Evolutionary conservation across 495 filamentous ascomycete species (phyloP).

Genomic region (Extremus antarcticus): DNA sequence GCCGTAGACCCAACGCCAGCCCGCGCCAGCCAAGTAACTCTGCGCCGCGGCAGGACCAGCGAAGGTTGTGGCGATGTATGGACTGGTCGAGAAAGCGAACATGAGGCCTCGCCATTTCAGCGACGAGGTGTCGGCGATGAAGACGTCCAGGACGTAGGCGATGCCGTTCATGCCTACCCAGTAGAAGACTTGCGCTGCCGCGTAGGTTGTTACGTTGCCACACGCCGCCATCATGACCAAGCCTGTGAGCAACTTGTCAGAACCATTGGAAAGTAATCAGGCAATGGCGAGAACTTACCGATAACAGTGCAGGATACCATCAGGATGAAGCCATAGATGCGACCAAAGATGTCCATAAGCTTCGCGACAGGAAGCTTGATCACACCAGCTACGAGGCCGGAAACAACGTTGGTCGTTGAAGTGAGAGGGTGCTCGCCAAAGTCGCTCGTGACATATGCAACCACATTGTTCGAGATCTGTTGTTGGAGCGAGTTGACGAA

Average conservation of each 20-base stretch:
- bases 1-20: conserved; percentile 49
- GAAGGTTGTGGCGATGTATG: conserved; percentile 54
- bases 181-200: conserved; percentile 56
- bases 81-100: conserved; percentile 47
- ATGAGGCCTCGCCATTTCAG: conserved; percentile 55
- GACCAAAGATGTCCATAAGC: conserved; percentile 54
- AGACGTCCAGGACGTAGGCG: conserved; percentile 54
- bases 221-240: conserved; percentile 43
- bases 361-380: conserved; percentile 59
- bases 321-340: conserved; percentile 50
- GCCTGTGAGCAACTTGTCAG: background rate
- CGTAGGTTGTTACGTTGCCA: conserved; percentile 51
- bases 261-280: background rate
- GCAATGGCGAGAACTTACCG: conserved; percentile 18
- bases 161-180: conserved; percentile 52
- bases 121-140: conserved; percentile 59
- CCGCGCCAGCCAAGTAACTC: conserved; percentile 31
- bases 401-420: conserved; percentile 30
- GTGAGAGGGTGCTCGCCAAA: conserved; percentile 26
- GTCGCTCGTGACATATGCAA: conserved; percentile 23
- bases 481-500: conserved; percentile 38
- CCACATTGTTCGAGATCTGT: conserved; percentile 13
- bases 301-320: conserved; percentile 45
- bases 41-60: conserved; percentile 47
- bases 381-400: conserved; percentile 49